Evolutionary conservation across 2,329 filamentous ascomycete genomes (phyloP).

Genomic region (Aspergillus fumigatiaffinis): DNA sequence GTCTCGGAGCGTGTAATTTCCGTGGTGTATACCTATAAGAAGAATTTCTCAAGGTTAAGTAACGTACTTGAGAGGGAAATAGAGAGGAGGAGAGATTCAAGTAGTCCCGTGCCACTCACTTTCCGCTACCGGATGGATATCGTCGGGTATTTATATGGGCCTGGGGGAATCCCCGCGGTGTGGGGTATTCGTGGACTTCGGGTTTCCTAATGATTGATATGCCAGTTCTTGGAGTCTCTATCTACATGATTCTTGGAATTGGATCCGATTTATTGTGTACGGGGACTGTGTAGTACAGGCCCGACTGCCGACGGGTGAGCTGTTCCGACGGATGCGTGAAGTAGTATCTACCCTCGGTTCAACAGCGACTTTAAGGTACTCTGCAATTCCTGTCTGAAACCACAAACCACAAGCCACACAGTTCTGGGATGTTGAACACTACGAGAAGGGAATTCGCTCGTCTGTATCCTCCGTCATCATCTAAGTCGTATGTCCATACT

Average conservation of each 20-base stretch:
- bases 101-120: neutral
- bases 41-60: neutral
- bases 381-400: neutral
- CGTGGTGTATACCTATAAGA: too few relatives aligned
- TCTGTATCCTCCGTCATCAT: neutral
- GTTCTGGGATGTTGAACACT: neutral
- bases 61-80: neutral
- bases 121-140: neutral
- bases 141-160: neutral
- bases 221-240: neutral
- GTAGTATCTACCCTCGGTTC: too few relatives aligned
- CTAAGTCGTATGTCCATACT: neutral
- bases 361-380: neutral
- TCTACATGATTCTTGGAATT: neutral
- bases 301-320: neutral
- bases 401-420: too few relatives aligned
- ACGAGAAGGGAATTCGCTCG: neutral
- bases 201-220: neutral
- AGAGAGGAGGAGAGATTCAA: neutral
- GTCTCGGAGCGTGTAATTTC: neutral
- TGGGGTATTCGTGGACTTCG: neutral
- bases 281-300: neutral
- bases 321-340: neutral
- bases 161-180: neutral
- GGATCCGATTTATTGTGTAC: neutral